Evolutionary conservation across 2,329 filamentous ascomycete genomes (phyloP), one percentile per base, ranked within the genome.

Genomic region (Lasiodiplodia citricola): DNA sequence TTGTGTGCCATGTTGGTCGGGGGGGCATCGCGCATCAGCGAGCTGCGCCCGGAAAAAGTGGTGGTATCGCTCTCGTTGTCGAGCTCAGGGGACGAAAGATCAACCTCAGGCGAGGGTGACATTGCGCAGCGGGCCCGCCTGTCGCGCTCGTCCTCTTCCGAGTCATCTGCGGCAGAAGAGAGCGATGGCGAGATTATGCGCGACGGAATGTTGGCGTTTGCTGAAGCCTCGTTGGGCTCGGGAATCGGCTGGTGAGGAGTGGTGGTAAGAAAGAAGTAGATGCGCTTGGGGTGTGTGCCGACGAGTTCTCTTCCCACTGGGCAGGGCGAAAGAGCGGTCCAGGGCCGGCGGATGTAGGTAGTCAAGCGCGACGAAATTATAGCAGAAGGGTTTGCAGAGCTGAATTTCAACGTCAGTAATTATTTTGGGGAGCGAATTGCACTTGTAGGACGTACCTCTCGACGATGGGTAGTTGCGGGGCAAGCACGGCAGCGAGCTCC

Each of bases 221-320:
- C 78, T 72, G 85, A 75, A 74, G 83, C 80, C 74, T 87, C 83
- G 68, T 85, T 83, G 65, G 88, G 86, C 72, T 92, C 88, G 2
- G 93, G 93, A 23, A 98, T 88, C 47, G 93, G 89, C 77, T 95
- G 93, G 76, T 91, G 92, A 57, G 92, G 90, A 76, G 87, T 91
- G n/a, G 92, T 97, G 50, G 93, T 97, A 70, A 99, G 88, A 82
- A 94, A 98, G 83, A 96, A 98, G 84, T 97, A 98, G 57, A 96
- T 94, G 80, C 96, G 93, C 77, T 95, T 92, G 23, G 96, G 96
- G 78, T 98, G 95, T 52, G 95, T 91, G 51, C 92, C 90, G 78
- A 97, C 93, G 67, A 97, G 88, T 81, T 97, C 93, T 83, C 98
- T 98, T 64, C 92, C 93, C 67, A 98, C 83, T 3, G 96, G 95